phyloP scores from a whole-genome alignment of 768 basidiomycete species.

The Zangia roseola region DNA sequence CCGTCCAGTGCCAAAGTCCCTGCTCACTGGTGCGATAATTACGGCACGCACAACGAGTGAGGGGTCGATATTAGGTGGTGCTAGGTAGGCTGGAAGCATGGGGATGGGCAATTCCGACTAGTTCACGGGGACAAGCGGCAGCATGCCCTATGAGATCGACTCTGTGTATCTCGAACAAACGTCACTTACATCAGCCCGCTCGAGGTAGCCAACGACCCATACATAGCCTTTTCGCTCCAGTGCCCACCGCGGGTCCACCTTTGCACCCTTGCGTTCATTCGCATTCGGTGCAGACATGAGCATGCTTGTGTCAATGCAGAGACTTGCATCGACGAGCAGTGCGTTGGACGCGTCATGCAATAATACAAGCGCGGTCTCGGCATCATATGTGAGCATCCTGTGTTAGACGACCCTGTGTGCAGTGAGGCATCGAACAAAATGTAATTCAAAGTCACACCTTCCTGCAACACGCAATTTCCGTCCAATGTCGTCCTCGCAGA shows the following conservation, averaged over 20 bases:
- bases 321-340: conserved; percentile 55
- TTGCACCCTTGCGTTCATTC: conserved; percentile 7
- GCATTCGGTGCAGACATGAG: conserved; percentile 13
- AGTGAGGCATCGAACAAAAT: conserved; percentile 15
- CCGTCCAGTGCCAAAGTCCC: conserved; percentile 41
- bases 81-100: conserved; percentile 39
- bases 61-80: conserved; percentile 41
- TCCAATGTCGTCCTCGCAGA: conserved; percentile 41
- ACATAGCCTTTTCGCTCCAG: conserved; percentile 50
- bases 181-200: conserved; percentile 43
- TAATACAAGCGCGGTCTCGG: conserved; percentile 42
- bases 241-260: conserved; percentile 42
- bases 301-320: conserved; percentile 43
- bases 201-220: conserved; percentile 59
- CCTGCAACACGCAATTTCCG: conserved; percentile 60
- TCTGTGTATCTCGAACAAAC: conserved; percentile 1
- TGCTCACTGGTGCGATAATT: conserved; percentile 41
- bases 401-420: conserved; percentile 6
- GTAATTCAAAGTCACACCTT: conserved; percentile 41
- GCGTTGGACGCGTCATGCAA: conserved; percentile 50
- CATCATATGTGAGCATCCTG: conserved; percentile 61
- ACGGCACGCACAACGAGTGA: conserved; percentile 54
- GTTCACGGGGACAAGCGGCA: conserved; percentile 8
- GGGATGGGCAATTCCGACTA: conserved; percentile 44
- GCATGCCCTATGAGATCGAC: conserved; percentile 17